Percentiles rank a stretch among this genome's conserved stretches.
Conservation (phyloP, 805 yeast species). For the Myxozyma nipponensis region DNA sequence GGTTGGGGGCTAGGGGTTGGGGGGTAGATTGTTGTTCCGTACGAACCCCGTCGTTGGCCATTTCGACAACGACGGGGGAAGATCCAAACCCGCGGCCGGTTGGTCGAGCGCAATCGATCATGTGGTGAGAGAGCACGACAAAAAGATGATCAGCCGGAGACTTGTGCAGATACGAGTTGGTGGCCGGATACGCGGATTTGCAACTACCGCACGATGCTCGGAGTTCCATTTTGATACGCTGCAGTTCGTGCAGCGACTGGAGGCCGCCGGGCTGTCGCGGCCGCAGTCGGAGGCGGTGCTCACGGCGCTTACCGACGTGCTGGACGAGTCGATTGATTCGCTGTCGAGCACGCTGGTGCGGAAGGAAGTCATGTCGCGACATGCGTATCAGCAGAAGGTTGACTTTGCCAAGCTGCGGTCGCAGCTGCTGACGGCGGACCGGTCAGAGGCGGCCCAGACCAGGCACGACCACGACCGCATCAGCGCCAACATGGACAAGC, state of each 20-base stretch:
- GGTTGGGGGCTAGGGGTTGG: no score
- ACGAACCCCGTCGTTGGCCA: no score
- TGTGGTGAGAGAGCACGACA: no score
- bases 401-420: slow-evolving; percentile 94
- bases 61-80: no score
- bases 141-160: no score
- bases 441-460: slow-evolving; percentile 74
- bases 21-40: no score
- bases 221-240: slow-evolving; percentile 66
- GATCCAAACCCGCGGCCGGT: no score
- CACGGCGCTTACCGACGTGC: slow-evolving; percentile 63
- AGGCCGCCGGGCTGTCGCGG: slow-evolving; percentile 65
- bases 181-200: neutral
- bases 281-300: slow-evolving; percentile 81
- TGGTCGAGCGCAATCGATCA: no score
- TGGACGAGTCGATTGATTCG: slow-evolving; percentile 73
- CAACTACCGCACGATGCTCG: neutral
- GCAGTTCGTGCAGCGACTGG: slow-evolving; percentile 61
- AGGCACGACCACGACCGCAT: slow-evolving; percentile 85
- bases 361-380: slow-evolving; percentile 73
- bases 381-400: slow-evolving; percentile 92
- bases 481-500: slow-evolving; percentile 76
- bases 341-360: slow-evolving; percentile 77
- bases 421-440: slow-evolving; percentile 83
- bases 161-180: no score